Evolutionary conservation across 169 alveolate genomes (phyloP).

Genomic region (Plasmodium sp.): DNA sequence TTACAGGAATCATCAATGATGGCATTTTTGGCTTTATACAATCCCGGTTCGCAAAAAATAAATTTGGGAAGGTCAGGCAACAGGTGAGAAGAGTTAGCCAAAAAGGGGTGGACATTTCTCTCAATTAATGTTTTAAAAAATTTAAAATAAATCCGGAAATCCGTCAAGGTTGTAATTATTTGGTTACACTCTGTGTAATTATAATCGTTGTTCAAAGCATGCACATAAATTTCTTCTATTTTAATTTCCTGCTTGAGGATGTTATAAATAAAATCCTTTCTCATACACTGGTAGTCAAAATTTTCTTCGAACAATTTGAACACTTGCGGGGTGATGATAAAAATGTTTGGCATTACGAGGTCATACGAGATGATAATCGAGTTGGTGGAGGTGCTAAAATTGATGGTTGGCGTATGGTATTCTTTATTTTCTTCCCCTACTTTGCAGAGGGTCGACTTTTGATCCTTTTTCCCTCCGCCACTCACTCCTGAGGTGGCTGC

Average conservation of each 20-base stretch:
- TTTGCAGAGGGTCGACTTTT: neutral
- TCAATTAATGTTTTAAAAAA: conserved; percentile 63
- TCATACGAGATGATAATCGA: conserved; percentile 42
- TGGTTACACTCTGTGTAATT: conserved; percentile 70
- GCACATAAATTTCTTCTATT: conserved; percentile 68
- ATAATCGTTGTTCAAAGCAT: conserved; percentile 36
- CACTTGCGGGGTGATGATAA: conserved; percentile 70
- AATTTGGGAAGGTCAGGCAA: conserved; percentile 54
- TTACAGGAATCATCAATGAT: conserved; percentile 38
- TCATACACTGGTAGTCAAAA: conserved; percentile 70
- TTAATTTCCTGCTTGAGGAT: conserved; percentile 71
- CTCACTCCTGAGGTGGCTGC: neutral
- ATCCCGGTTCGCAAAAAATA: conserved; percentile 30
- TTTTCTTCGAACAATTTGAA: conserved; percentile 59
- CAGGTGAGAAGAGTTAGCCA: conserved; percentile 32
- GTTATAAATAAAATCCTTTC: conserved; percentile 60
- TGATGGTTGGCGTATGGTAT: neutral
- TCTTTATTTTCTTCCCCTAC: conserved; percentile 1
- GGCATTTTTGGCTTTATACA: conserved; percentile 44
- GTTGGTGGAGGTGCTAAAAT: conserved; percentile 8
- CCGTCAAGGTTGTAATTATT: conserved; percentile 59
- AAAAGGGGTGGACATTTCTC: conserved; percentile 68
- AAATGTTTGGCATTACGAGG: conserved; percentile 42
- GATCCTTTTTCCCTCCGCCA: neutral
- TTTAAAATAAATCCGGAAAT: conserved; percentile 56